phyloP scores from a whole-genome alignment of 345 rosid genomes.

The Anastatica hierochuntica region DNA sequence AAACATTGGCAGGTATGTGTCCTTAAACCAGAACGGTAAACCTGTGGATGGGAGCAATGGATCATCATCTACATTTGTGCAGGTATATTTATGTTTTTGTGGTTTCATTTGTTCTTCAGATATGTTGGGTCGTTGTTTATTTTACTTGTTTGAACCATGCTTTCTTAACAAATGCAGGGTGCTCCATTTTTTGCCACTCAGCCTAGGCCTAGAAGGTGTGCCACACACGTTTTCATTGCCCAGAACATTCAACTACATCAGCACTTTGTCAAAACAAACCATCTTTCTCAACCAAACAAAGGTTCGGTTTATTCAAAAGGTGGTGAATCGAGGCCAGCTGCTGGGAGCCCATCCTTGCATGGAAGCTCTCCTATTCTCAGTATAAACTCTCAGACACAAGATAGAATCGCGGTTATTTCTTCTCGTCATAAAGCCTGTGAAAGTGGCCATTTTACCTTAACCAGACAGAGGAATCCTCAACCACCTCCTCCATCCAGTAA shows the following conservation, averaged over 20 bases:
- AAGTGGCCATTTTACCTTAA: constrained; percentile 10
- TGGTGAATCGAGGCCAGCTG: constrained; percentile 24
- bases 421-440: constrained; percentile 28
- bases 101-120: neutral
- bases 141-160: constrained; percentile 5
- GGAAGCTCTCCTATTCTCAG: constrained; percentile 24
- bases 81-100: constrained; percentile 36
- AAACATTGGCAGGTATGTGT: constrained; percentile 27
- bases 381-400: constrained; percentile 30
- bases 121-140: neutral
- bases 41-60: constrained; percentile 25
- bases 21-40: constrained; percentile 25
- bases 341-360: constrained; percentile 24
- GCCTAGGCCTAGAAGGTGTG: constrained; percentile 43
- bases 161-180: constrained; percentile 19
- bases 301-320: constrained; percentile 24
- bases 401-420: constrained; percentile 9
- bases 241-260: constrained; percentile 42
- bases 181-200: constrained; percentile 27
- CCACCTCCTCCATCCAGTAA: constrained; percentile 25
- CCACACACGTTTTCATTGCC: constrained; percentile 50
- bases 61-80: constrained; percentile 27
- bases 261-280: constrained; percentile 34
- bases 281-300: constrained; percentile 29
- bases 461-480: constrained; percentile 31